Evolutionary conservation across 2,329 filamentous ascomycete genomes (phyloP).

Genomic region (Exophiala alcalophila): DNA sequence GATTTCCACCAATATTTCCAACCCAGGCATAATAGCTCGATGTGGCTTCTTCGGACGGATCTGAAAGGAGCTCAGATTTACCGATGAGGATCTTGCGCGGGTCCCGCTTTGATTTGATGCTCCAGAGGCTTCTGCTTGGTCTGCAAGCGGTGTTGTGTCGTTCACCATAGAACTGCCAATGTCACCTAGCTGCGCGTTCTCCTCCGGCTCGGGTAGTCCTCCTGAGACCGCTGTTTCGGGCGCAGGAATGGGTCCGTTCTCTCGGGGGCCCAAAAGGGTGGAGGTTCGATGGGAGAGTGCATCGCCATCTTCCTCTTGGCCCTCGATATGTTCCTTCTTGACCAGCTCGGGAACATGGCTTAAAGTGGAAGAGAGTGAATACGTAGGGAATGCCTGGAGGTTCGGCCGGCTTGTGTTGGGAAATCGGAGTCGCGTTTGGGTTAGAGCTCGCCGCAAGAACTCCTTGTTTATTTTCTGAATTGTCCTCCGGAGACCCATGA

Average conservation of each 20-base stretch:
- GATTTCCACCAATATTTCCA: conserved; percentile 6
- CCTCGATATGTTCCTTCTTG: neutral
- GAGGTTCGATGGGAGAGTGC: neutral
- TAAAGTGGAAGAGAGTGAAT: conserved; percentile 7
- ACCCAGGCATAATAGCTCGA: neutral
- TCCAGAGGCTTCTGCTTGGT: no score
- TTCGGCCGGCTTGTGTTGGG: conserved; percentile 15
- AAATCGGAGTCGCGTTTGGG: neutral
- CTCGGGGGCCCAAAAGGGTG: no score
- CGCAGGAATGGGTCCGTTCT: no score
- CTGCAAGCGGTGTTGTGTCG: no score
- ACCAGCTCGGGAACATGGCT: neutral
- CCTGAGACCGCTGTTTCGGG: neutral
- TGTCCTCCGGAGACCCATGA: conserved; percentile 2
- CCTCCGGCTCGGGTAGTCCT: neutral
- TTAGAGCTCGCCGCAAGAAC: neutral
- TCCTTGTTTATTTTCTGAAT: conserved; percentile 11
- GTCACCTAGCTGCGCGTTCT: neutral
- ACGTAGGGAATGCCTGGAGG: conserved; percentile 4
- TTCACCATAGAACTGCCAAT: no score
- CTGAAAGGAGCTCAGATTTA: neutral
- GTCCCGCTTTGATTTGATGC: no score
- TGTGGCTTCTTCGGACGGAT: conserved; percentile 3
- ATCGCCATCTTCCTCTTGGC: neutral
- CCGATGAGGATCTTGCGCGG: neutral